These are phyloP conservation scores for Phalaenopsis aphrodite DNA, from an alignment of 106 monocot genomes.

Conservation along the genomic window DNA sequence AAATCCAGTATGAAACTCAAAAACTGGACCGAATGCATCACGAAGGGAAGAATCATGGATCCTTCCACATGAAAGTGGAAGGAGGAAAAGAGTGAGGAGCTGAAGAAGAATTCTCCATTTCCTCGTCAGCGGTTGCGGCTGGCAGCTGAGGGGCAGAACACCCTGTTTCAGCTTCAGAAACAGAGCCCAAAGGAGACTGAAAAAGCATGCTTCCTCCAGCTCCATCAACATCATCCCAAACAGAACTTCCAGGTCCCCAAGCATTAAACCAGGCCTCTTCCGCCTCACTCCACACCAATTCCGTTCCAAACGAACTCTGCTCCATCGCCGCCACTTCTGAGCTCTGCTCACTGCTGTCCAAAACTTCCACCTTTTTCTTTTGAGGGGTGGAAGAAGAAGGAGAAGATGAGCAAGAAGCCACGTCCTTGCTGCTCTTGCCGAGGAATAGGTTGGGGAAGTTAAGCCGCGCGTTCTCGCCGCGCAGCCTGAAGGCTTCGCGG, in stretches of 20 bases:
- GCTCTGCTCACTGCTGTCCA: not conserved
- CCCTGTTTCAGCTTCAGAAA: not conserved
- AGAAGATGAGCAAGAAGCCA: not conserved
- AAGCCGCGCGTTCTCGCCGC: slow-evolving; percentile 80
- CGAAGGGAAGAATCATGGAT: slow-evolving; percentile 8
- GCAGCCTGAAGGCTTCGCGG: slow-evolving; percentile 78
- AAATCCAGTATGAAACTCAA: not conserved
- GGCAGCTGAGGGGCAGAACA: not conserved
- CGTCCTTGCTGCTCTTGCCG: not conserved
- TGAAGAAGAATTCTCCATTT: slow-evolving; percentile 10
- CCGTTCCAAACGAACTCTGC: not conserved
- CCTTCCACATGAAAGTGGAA: slow-evolving; percentile 42
- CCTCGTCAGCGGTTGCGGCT: not conserved
- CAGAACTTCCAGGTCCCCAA: slow-evolving; percentile 80
- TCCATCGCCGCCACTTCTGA: not conserved
- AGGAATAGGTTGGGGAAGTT: slow-evolving; percentile 85
- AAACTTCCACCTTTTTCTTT: not conserved
- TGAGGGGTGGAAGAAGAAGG: not conserved
- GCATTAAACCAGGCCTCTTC: slow-evolving; percentile 65
- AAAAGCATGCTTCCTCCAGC: slow-evolving; percentile 52
- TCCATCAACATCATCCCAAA: slow-evolving; percentile 80
- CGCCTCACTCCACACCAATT: slow-evolving; percentile 35
- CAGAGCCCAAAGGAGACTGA: slow-evolving; percentile 30
- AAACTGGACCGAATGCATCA: not conserved
- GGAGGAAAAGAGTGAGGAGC: not conserved